phyloP scores from a whole-genome alignment of 495 filamentous ascomycete genomes.

The Trichoderma asperelloides region DNA sequence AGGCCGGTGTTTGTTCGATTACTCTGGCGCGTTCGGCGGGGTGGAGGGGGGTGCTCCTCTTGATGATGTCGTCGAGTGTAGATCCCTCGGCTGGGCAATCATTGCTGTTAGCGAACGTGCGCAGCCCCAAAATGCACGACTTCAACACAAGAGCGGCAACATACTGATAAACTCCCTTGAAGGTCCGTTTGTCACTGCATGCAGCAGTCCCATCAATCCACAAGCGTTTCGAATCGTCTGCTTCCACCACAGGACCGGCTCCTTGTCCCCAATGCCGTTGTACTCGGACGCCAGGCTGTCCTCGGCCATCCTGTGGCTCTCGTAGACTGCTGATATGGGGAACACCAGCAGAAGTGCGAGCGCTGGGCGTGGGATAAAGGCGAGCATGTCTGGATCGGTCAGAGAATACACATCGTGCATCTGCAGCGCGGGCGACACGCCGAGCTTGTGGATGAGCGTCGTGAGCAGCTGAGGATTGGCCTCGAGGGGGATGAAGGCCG shows the following conservation, averaged over 20 bases:
- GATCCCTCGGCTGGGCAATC: conserved; percentile 27
- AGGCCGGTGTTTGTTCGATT: conserved; percentile 59
- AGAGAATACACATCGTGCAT: conserved; percentile 83
- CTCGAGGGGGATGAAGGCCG: conserved; percentile 43
- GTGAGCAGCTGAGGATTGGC: conserved; percentile 77
- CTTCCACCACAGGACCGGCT: conserved; percentile 71
- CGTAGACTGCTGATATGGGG: conserved; percentile 64
- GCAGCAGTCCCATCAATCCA: conserved; percentile 71
- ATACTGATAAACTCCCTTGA: conserved; percentile 34
- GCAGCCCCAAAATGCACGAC: not conserved
- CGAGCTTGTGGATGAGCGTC: conserved; percentile 63
- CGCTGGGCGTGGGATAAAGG: conserved; percentile 74
- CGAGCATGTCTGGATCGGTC: conserved; percentile 66
- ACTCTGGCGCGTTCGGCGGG: conserved; percentile 55
- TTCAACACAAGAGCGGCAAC: conserved; percentile 6
- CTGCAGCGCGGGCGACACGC: conserved; percentile 52
- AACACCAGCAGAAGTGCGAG: conserved; percentile 79
- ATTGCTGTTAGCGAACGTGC: not conserved
- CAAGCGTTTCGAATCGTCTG: conserved; percentile 83
- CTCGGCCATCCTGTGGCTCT: conserved; percentile 54
- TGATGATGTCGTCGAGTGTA: conserved; percentile 33
- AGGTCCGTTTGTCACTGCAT: conserved; percentile 54
- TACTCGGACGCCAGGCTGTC: conserved; percentile 46
- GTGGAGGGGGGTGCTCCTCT: conserved; percentile 38
- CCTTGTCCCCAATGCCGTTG: conserved; percentile 26